Percentiles rank a stretch among this genome's conserved stretches.
Evolutionary conservation across 164 flowering plant species (phyloP).

Genomic region (Chimonanthus salicifolius): DNA sequence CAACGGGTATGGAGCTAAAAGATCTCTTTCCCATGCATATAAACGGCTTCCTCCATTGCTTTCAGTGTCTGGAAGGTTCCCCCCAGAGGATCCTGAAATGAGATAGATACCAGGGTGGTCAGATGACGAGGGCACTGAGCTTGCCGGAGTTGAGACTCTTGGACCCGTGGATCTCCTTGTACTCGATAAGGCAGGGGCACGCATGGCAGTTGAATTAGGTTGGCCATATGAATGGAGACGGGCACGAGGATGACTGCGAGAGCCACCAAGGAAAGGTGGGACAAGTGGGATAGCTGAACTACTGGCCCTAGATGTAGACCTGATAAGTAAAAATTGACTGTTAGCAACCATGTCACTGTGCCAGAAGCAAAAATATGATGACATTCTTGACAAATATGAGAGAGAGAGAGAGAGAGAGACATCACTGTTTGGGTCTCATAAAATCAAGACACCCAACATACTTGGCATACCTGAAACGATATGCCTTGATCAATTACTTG

Average conservation of each 20-base stretch:
- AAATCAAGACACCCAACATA: no score
- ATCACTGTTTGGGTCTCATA: no score
- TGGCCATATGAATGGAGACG: conserved; percentile 69
- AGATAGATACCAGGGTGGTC: background rate
- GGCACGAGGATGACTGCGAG: conserved; percentile 62
- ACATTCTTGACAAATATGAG: no score
- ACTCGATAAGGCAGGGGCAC: background rate
- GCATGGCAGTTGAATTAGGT: background rate
- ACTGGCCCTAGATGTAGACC: conserved; percentile 50
- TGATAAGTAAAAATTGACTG: background rate
- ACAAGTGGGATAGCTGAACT: conserved; percentile 42
- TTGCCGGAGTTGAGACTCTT: background rate
- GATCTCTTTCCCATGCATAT: conserved; percentile 77
- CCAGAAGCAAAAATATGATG: no score
- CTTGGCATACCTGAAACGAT: no score
- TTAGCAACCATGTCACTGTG: no score
- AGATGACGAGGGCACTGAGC: background rate
- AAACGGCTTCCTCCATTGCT: conserved; percentile 39
- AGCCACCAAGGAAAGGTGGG: conserved; percentile 58
- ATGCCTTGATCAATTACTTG: no score
- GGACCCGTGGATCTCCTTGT: background rate
- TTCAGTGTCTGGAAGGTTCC: conserved; percentile 57
- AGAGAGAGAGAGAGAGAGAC: no score
- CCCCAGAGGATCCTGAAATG: conserved; percentile 35
- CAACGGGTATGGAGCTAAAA: conserved; percentile 47